Percentiles rank a stretch among this genome's conserved stretches.
Conservation (phyloP, 331 rosid genomes). For the Ulmus americana region DNA sequence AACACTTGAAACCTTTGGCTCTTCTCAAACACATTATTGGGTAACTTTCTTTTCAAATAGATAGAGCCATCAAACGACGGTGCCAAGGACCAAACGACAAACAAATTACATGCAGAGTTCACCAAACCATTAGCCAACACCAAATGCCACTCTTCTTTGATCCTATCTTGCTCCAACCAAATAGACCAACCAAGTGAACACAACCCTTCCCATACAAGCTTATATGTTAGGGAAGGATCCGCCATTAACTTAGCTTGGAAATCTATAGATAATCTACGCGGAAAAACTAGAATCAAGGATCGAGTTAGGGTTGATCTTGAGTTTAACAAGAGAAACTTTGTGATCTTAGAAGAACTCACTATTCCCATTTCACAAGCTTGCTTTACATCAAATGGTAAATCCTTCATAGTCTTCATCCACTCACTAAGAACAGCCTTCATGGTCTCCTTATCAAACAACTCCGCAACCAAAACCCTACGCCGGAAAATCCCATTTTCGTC, state of each 20-base stretch:
- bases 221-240: not conserved
- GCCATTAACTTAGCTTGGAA: not conserved
- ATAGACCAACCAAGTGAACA: not conserved
- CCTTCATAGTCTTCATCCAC: not conserved
- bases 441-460: not conserved
- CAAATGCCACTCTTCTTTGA: not conserved
- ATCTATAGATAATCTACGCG: not conserved
- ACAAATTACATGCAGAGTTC: not conserved
- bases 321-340: not conserved
- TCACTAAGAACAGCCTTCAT: not conserved
- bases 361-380: not conserved
- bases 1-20: not conserved
- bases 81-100: not conserved
- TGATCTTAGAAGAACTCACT: not conserved
- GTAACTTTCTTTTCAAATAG: not conserved
- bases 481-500: not conserved
- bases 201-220: not conserved
- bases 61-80: no score
- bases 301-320: not conserved
- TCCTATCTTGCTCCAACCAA: not conserved
- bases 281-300: not conserved
- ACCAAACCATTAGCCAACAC: not conserved
- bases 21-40: not conserved
- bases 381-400: not conserved
- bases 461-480: not conserved